Evolutionary conservation across 371 early-diverging fungal genomes (phyloP), one percentile per base, ranked within the genome.

Genomic region (Rhizomucor miehei): DNA sequence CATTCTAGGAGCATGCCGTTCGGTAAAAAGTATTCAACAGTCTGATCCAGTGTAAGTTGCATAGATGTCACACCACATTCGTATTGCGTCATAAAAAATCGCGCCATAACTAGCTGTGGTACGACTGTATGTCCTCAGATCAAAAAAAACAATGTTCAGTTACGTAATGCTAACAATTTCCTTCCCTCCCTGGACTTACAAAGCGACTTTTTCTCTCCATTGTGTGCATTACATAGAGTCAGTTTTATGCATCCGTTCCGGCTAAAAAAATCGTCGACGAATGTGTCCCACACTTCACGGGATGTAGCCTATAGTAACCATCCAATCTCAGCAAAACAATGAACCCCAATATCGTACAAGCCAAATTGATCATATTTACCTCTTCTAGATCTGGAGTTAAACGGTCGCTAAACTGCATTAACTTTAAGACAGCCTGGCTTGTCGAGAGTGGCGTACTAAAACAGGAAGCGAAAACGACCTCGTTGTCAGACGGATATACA

Each of bases 401-500:
- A 45, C 68, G 63, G 41, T 75, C 75, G 44, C 67, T 72, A 60
- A 75, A 70, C 46, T 75, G 72, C 51, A 75, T 52, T 44, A 75
- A 36, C 37, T 72, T 69, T 37, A 75, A 56, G 8, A 75, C 75
- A 34, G 72, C 75, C 34, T 67, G 66, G 19, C 72, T 72, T 21
- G 56, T 60, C 11, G 41, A 19, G 34, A 48, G 34, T 12, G 44
- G 44, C 6, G 46, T 50, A 23, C 45, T 50, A 54, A 54, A 17
- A 44, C 10, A 44, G 14, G 16, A 41, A 24, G 13, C 5, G 23
- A 20, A 11, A 24, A 46, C 25, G 43, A 37, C 14, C 16, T n/a
- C 24, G 25, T 47, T 23, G 16, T 41, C 36, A n/a, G n/a, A n/a
- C n/a, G n/a, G n/a, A n/a, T n/a, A n/a, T n/a, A n/a, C n/a, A n/a